Percentiles rank a stretch among this genome's conserved stretches.
Conservation (phyloP, 164 flowering plant genomes). For the Macadamia integrifolia region DNA sequence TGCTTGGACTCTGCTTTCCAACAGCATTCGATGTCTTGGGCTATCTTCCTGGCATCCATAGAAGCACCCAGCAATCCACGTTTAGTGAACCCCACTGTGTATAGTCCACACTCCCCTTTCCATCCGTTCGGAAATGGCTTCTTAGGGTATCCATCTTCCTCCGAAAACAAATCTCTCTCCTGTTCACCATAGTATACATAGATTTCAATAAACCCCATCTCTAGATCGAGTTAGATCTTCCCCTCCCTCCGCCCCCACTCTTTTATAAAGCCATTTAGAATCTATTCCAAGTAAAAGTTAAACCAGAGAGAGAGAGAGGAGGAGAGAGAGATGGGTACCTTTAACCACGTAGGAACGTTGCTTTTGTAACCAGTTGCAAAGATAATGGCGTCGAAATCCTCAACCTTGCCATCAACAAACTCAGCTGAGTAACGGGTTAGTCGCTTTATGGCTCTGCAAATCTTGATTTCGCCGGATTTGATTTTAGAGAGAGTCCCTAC, state of each 20-base stretch:
- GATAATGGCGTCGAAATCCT: conserved; percentile 65
- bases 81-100: conserved; percentile 80
- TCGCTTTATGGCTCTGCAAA: conserved; percentile 42
- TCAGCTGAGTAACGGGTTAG: conserved; percentile 38
- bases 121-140: conserved; percentile 75
- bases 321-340: conserved; percentile 31
- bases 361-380: conserved; percentile 88
- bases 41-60: conserved; percentile 62
- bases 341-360: conserved; percentile 79
- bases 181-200: conserved; percentile 6
- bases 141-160: conserved; percentile 64
- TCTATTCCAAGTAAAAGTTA: too few relatives aligned
- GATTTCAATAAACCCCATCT: too few relatives aligned
- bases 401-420: conserved; percentile 56
- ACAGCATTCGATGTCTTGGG: conserved; percentile 47
- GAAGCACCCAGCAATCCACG: conserved; percentile 73
- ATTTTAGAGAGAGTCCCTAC: conserved; percentile 85
- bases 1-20: conserved; percentile 35
- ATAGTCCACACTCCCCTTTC: conserved; percentile 71
- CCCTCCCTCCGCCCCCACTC: too few relatives aligned
- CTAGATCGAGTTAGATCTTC: too few relatives aligned
- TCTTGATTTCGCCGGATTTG: conserved; percentile 73
- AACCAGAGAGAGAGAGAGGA: too few relatives aligned
- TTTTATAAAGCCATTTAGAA: too few relatives aligned
- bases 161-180: conserved; percentile 62